Evolutionary conservation across 805 yeast genomes (phyloP).

Genomic region (Metschnikowia lachancei): DNA sequence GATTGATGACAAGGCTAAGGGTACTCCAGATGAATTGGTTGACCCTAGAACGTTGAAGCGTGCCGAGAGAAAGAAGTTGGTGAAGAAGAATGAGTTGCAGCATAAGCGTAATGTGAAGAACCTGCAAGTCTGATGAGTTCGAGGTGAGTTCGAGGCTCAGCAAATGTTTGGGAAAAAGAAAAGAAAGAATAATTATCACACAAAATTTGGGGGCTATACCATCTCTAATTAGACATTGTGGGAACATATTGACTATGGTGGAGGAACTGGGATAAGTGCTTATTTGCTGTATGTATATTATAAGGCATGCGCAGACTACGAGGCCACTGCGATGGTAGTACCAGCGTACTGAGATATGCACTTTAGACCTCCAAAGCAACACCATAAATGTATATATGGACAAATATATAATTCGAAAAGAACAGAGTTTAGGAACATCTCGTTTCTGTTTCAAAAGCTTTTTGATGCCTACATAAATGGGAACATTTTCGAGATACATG

Average conservation of each 20-base stretch:
- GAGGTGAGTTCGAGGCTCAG: not conserved
- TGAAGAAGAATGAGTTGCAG: conserved; percentile 81
- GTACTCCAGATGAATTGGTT: conserved; percentile 54
- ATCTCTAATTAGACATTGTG: not conserved
- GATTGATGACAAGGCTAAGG: conserved; percentile 69
- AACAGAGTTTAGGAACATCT: no score
- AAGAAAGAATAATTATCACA: not conserved
- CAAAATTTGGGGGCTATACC: not conserved
- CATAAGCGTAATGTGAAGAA: conserved; percentile 74
- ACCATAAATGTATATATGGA: no score
- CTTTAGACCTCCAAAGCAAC: no score
- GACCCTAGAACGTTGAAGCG: conserved; percentile 86
- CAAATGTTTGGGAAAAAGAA: not conserved
- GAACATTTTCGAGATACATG: no score
- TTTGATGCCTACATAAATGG: no score
- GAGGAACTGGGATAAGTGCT: no score
- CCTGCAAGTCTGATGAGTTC: conserved; percentile 10
- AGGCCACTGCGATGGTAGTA: no score
- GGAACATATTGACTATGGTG: not conserved
- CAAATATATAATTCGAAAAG: no score
- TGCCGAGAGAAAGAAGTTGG: conserved; percentile 76
- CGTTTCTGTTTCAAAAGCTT: no score
- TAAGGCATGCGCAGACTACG: no score
- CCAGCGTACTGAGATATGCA: no score
- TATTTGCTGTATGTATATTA: no score